Evolutionary conservation across 1,139 yeast genomes (phyloP), one percentile per base, ranked within the genome.

Genomic region (Zygotorulaspora mrakii): DNA sequence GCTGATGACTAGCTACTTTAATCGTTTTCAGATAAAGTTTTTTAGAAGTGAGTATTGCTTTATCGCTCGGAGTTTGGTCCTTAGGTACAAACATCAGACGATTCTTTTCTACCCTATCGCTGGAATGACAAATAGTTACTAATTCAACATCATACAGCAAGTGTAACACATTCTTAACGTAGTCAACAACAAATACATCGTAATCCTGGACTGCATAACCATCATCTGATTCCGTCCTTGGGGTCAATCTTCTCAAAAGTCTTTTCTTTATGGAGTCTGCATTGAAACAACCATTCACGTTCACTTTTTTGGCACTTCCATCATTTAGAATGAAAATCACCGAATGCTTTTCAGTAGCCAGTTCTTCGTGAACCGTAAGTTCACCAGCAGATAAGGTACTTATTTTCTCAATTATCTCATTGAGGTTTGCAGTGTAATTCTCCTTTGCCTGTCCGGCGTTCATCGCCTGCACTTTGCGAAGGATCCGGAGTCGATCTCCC

Each of bases 201-300:
- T 77, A 77, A 24, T 67, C 62, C 31, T 72, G 77, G 36, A 77
- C 74, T 11, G 50, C 36, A 9, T 43, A 39, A 8, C 53, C 46
- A 12, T 52, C 52, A 9, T 64, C 71, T 46, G 65, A 77, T 59
- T 51, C 55, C 13, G 53, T 54, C 33, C 53, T 57, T 3, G 47
- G 24, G 2, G 82, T 80, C 35, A 83, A 61, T 52, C 78, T 76
- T 52, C 78, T 76, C 45, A 87, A 65, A 2, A 85, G 79, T 51
- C 80, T 80, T 37, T 79, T 69, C 59, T 85, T 86, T 37, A 87
- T 83, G 9, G 88, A 78, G 41, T 77, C 83, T 1, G 95, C 89
- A 55, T 82, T 82, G 60, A 79, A 82, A 57, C 95, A 85, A 1
- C 89, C 94, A 9, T 80, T 76, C 1, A 87, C 82, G 53, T 82